A percentile compares a stretch with the other conserved stretches of the same genome.
These are phyloP conservation scores for Aspergillus caelatus DNA, from an alignment of 2,329 filamentous ascomycete species.

Conservation along the genomic window DNA sequence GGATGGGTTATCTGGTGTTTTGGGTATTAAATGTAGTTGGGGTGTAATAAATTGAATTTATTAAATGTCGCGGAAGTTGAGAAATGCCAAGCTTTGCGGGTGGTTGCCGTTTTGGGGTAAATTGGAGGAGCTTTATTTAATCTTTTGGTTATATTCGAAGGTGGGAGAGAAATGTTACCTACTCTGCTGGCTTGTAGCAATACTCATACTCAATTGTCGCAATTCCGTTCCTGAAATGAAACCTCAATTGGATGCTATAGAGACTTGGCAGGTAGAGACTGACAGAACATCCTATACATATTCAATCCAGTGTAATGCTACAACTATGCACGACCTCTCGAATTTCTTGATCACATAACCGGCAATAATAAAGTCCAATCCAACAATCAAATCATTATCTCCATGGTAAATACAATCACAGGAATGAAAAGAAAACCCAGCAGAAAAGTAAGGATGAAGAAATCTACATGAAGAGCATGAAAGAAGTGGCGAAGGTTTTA, in stretches of 20 bases:
- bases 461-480: slow-evolving; percentile 13
- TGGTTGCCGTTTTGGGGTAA: not conserved
- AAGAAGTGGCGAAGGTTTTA: slow-evolving; percentile 18
- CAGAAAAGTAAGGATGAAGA: not conserved
- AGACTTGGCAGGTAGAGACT: not conserved
- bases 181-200: too few relatives aligned
- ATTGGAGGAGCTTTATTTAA: not conserved
- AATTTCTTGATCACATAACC: not conserved
- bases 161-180: not conserved
- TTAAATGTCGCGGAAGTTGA: not conserved
- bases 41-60: not conserved
- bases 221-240: not conserved
- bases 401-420: slow-evolving; percentile 28
- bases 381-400: slow-evolving; percentile 3
- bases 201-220: not conserved
- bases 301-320: not conserved
- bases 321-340: not conserved
- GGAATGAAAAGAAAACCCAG: slow-evolving; percentile 20
- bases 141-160: not conserved
- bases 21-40: not conserved
- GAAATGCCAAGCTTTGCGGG: slow-evolving; percentile 17
- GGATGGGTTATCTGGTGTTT: not conserved
- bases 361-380: not conserved
- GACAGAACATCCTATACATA: not conserved
- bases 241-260: not conserved